These are phyloP conservation scores for Trichoderma polysporum DNA, from an alignment of 2,329 filamentous ascomycete species.

Conservation along the genomic window DNA sequence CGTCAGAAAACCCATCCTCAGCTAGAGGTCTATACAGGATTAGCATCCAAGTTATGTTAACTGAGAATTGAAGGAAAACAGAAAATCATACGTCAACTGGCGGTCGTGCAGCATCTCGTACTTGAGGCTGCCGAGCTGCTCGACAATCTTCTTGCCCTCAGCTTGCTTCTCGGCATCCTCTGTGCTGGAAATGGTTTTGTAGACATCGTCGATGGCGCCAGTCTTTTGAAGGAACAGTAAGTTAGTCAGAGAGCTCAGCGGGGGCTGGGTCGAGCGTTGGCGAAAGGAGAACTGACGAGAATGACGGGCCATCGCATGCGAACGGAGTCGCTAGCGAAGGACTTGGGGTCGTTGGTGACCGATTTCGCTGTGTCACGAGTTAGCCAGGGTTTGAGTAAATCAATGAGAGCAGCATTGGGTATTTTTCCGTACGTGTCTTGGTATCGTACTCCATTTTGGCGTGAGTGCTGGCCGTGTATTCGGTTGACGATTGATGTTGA, in stretches of 20 bases:
- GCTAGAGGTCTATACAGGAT: constrained; percentile 58
- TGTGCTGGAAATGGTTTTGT: constrained; percentile 64
- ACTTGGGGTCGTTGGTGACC: constrained; percentile 76
- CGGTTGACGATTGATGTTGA: not conserved
- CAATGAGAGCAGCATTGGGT: constrained; percentile 8
- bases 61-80: too few species aligned
- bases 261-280: not conserved
- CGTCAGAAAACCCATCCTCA: constrained; percentile 77
- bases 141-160: constrained; percentile 85
- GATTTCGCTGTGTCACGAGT: constrained; percentile 60
- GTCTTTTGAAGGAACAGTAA: constrained; percentile 55
- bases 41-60: not conserved
- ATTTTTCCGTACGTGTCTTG: constrained; percentile 59
- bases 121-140: constrained; percentile 78
- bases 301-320: constrained; percentile 92
- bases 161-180: constrained; percentile 63
- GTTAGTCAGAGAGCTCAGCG: not conserved
- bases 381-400: not conserved
- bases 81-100: constrained; percentile 61
- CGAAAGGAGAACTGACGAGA: constrained; percentile 57
- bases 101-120: constrained; percentile 94
- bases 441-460: constrained; percentile 69
- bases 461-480: not conserved
- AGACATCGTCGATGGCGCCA: constrained; percentile 90
- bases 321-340: constrained; percentile 84